Evolutionary conservation across 2,329 filamentous ascomycete genomes (phyloP), one percentile per base, ranked within the genome.

Genomic region (Xylaria sp.): DNA sequence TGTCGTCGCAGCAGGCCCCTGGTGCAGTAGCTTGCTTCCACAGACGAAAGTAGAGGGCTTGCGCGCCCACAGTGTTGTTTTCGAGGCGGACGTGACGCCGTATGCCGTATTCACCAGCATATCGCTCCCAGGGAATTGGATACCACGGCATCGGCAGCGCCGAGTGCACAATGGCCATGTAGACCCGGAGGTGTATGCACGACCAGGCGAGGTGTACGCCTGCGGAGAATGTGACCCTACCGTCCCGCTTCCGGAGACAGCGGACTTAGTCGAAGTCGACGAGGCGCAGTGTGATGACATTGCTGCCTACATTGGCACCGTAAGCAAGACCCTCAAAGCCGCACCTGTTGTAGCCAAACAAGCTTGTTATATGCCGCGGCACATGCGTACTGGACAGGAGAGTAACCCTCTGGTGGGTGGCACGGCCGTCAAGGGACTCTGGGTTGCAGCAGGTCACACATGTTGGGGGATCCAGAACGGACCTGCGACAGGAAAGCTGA

Each of bases 391-490:
- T 62, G 88, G 90, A n/a, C 83, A 86, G 54, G 87, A 89, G 78
- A 82, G 81, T 46, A 90, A 89, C 0, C 95, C 96, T 5, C 80
- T 98, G 59, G 87, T 98, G 28, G 96, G 96, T 0, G 83, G 86
- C 63, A 94, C 94, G 8, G 87, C 87, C 1, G 88, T 91, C 0
- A 87, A 89, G 7, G 94, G 94, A 0, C 76, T 98, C 52, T 91
- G 92, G 79, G 84, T 98, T 69, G 96, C 96, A 0, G 88, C 93
- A 0, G 96, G 96, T 0, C 96, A 99, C 83, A 97, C 94, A 1
- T 98, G 95, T 82, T 99, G 96, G 96, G 96, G 96, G 0, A 97
- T 99, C 25, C 95, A 98, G 82, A 98, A 99, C 82, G 94, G 90
- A 0, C 94, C 95, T 0, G 96, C 87, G 1, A 98, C 95, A 8